These are phyloP conservation scores for Trichoderma atrobrunneum DNA, from an alignment of 2,329 filamentous ascomycete species.

Conservation along the genomic window DNA sequence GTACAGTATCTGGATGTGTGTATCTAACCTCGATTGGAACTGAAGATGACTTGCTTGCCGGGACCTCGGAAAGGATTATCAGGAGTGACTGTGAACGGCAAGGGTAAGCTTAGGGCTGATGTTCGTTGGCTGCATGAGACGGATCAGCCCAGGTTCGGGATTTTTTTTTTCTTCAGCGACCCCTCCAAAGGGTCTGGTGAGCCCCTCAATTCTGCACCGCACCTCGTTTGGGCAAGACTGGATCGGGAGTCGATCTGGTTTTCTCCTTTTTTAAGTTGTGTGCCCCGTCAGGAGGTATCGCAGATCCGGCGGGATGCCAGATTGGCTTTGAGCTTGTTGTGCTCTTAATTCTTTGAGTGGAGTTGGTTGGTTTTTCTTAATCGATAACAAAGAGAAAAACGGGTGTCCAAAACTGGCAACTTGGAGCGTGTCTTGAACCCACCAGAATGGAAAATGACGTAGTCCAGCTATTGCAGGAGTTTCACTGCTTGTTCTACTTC, in stretches of 20 bases:
- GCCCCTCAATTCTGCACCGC: neutral
- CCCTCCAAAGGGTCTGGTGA: neutral
- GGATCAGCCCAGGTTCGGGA: neutral
- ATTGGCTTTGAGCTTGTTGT: neutral
- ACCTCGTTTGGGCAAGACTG: neutral
- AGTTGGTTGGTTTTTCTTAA: neutral
- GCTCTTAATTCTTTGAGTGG: neutral
- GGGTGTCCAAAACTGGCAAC: neutral
- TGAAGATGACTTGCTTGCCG: neutral
- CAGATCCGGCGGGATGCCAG: too few species aligned
- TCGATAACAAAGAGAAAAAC: neutral
- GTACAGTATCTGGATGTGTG: neutral
- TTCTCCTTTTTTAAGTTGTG: neutral
- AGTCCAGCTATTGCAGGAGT: neutral
- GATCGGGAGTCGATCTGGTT: neutral
- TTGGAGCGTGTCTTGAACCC: neutral
- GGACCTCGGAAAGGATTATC: neutral
- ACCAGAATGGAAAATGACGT: neutral
- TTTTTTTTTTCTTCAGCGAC: neutral
- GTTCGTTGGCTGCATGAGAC: neutral
- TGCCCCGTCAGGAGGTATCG: neutral
- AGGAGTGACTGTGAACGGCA: neutral
- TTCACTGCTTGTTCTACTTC: neutral
- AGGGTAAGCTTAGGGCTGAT: neutral
- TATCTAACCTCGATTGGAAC: neutral